phyloP scores from a whole-genome alignment of 2,329 filamentous ascomycete species.

The Zymoseptoria passerinii region DNA sequence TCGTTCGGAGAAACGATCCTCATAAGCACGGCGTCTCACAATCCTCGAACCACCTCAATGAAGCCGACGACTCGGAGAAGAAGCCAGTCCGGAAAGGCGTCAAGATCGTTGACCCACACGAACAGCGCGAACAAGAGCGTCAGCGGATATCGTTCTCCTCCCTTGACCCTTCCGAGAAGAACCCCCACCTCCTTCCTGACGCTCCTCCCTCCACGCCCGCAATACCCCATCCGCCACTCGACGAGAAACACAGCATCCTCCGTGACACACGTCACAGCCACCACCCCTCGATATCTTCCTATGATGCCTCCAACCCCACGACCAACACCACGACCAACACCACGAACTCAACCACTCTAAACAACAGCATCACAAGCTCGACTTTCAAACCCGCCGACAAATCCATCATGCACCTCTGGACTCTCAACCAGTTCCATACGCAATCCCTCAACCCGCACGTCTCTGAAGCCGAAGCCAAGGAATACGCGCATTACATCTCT shows the following conservation, averaged over 20 bases:
- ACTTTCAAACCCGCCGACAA: slow-evolving; percentile 57
- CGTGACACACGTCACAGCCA: slow-evolving; percentile 16
- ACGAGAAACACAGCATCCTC: slow-evolving; percentile 36
- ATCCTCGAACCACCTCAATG: neutral
- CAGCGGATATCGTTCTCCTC: neutral
- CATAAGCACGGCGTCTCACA: slow-evolving; percentile 24
- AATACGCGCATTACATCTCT: slow-evolving; percentile 80
- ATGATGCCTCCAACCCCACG: slow-evolving; percentile 3
- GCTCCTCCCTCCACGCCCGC: neutral
- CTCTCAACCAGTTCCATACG: slow-evolving; percentile 74
- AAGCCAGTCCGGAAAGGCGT: slow-evolving; percentile 59
- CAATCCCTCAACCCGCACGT: slow-evolving; percentile 82
- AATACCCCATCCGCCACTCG: neutral
- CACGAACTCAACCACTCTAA: slow-evolving; percentile 2
- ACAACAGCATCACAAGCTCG: neutral
- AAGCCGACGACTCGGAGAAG: slow-evolving; percentile 48
- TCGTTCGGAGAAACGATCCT: slow-evolving; percentile 56
- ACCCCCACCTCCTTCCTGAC: neutral
- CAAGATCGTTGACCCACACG: slow-evolving; percentile 55
- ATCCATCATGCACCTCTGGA: slow-evolving; percentile 76
- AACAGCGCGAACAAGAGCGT: slow-evolving; percentile 9
- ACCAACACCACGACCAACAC: slow-evolving; percentile 4
- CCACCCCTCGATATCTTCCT: neutral
- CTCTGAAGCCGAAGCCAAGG: slow-evolving; percentile 64
- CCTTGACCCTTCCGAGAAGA: neutral